Evolutionary conservation across 1,284 basidiomycete species (phyloP).

Genomic region (Apiotrichum laibachii): DNA sequence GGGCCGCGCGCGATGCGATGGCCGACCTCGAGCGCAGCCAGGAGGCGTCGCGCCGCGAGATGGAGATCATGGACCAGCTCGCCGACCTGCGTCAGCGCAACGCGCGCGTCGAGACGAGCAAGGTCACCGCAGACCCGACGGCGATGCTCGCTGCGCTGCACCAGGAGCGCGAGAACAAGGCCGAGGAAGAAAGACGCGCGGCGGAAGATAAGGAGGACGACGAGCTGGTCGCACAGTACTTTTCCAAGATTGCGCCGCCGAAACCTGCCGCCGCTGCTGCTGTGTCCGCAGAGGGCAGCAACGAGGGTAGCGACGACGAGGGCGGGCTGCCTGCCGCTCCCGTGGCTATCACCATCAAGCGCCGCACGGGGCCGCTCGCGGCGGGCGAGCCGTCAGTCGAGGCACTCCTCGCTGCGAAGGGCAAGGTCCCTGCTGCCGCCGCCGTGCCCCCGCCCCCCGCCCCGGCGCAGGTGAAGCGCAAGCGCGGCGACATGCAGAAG

Average conservation of each 20-base stretch:
- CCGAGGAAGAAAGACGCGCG: constrained; percentile 54
- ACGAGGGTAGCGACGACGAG: neutral
- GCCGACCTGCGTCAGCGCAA: constrained; percentile 84
- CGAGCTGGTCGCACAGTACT: constrained; percentile 76
- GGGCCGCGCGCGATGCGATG: constrained; percentile 75
- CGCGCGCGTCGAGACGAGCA: constrained; percentile 80
- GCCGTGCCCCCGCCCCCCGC: constrained; percentile 13
- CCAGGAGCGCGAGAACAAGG: constrained; percentile 52
- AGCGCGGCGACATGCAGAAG: constrained; percentile 49
- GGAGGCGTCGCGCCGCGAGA: constrained; percentile 88
- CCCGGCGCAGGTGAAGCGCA: constrained; percentile 60
- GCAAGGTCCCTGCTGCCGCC: constrained; percentile 56
- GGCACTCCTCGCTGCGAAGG: constrained; percentile 67
- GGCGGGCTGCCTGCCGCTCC: constrained; percentile 8
- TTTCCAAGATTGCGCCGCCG: constrained; percentile 63
- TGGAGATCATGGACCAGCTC: constrained; percentile 95
- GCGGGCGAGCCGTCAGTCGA: constrained; percentile 63
- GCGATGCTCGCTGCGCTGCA: constrained; percentile 42
- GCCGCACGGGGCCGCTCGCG: constrained; percentile 54
- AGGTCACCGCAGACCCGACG: constrained; percentile 53
- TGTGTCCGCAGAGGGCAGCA: neutral
- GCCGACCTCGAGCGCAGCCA: constrained; percentile 90
- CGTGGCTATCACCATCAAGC: constrained; percentile 64
- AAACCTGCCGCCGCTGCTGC: neutral
- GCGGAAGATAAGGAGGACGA: constrained; percentile 88